These are phyloP conservation scores for Trichosporon faecale DNA, from an alignment of 1,284 basidiomycete genomes.

Conservation along the genomic window DNA sequence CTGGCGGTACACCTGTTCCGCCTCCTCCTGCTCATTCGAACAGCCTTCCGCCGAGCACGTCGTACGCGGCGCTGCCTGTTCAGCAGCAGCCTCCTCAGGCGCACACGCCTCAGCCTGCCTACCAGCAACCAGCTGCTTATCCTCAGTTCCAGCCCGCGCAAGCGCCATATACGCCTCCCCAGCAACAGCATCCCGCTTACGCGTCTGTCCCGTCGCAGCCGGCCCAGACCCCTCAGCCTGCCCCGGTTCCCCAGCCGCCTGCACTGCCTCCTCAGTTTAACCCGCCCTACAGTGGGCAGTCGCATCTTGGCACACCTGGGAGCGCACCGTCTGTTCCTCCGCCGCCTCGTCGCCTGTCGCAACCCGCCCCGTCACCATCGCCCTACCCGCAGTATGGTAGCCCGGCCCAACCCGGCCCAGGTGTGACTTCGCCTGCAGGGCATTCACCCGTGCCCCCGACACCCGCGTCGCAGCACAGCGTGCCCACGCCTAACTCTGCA, in stretches of 20 bases:
- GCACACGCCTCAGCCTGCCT: not conserved
- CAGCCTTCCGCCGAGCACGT: not conserved
- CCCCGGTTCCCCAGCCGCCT: not conserved
- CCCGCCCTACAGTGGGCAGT: not conserved
- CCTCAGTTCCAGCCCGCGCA: constrained; percentile 6
- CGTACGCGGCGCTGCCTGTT: not conserved
- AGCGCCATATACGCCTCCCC: constrained; percentile 1
- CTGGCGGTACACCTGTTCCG: not conserved
- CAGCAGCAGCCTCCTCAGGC: not conserved
- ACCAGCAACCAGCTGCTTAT: not conserved
- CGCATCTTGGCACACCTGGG: constrained; percentile 3
- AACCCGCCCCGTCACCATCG: constrained; percentile 19
- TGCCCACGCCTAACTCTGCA: constrained; percentile 18
- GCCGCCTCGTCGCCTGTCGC: not conserved
- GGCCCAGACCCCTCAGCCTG: constrained; percentile 7
- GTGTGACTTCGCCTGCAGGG: not conserved
- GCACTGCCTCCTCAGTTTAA: constrained; percentile 3
- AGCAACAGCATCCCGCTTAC: constrained; percentile 7
- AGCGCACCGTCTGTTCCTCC: constrained; percentile 3
- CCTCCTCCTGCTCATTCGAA: not conserved
- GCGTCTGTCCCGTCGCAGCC: not conserved
- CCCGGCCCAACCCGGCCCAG: not conserved
- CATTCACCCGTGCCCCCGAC: constrained; percentile 16
- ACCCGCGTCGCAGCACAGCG: constrained; percentile 13
- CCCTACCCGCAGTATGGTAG: constrained; percentile 13